phyloP scores from a whole-genome alignment of 345 rosid species.

The Gynandropsis gynandra region DNA sequence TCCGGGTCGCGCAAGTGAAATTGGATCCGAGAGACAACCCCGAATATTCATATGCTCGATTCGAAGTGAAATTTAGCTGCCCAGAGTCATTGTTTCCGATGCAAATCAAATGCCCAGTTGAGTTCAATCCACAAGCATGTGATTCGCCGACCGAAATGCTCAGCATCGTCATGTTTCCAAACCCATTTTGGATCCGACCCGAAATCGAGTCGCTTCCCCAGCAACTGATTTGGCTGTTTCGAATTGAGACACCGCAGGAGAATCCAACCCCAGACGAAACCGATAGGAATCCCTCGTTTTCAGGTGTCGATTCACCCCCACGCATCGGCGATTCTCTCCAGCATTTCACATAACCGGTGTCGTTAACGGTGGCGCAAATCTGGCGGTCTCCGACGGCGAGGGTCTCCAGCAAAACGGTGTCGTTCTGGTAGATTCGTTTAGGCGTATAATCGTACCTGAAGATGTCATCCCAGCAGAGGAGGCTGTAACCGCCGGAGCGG shows the following conservation, averaged over 20 bases:
- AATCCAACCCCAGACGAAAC: slow-evolving; percentile 69
- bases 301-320: background rate
- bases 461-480: slow-evolving; percentile 58
- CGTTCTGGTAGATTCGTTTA: slow-evolving; percentile 44
- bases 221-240: slow-evolving; percentile 29
- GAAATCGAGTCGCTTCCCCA: slow-evolving; percentile 49
- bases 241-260: slow-evolving; percentile 50
- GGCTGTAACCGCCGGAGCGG: slow-evolving; percentile 47
- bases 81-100: slow-evolving; percentile 46
- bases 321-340: slow-evolving; percentile 39
- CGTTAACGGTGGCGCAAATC: slow-evolving; percentile 51
- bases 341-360: slow-evolving; percentile 36
- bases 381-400: slow-evolving; percentile 61
- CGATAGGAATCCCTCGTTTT: slow-evolving; percentile 26
- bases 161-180: slow-evolving; percentile 40
- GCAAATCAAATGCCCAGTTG: slow-evolving; percentile 50
- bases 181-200: slow-evolving; percentile 35
- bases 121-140: slow-evolving; percentile 70
- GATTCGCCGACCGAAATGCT: slow-evolving; percentile 52
- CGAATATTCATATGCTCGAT: slow-evolving; percentile 29
- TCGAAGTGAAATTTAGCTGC: slow-evolving; percentile 45
- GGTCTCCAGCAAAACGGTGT: slow-evolving; percentile 29
- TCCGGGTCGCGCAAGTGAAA: slow-evolving; percentile 56
- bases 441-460: slow-evolving; percentile 17
- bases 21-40: slow-evolving; percentile 52